A percentile compares a stretch with the other conserved stretches of the same genome.
Conservation (phyloP, 805 yeast genomes). For the Wickerhamomyces strasburgensis region DNA sequence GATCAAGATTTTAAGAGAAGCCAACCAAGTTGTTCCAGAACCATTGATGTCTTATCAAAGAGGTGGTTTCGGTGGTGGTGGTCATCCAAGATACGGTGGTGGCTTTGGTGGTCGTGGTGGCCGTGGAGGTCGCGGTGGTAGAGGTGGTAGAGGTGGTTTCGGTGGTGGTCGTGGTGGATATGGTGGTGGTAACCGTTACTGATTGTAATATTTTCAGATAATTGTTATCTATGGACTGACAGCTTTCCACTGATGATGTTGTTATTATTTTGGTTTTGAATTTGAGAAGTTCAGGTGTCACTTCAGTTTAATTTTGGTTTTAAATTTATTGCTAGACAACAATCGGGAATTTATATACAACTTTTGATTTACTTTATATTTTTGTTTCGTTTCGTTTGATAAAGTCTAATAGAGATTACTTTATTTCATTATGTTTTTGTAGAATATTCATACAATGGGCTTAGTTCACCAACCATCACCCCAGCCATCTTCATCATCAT, state of each 20-base stretch:
- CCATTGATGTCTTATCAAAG: constrained; percentile 73
- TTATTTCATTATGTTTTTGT: too few species aligned
- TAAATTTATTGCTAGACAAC: too few species aligned
- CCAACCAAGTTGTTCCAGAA: constrained; percentile 85
- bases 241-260: not conserved
- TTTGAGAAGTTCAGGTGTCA: not conserved
- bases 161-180: constrained; percentile 14
- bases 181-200: constrained; percentile 15
- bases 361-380: too few species aligned
- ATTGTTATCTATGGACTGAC: too few species aligned
- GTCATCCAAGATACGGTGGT: constrained; percentile 40
- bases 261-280: not conserved
- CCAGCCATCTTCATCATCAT: constrained; percentile 38
- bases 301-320: too few species aligned
- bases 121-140: constrained; percentile 34
- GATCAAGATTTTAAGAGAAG: constrained; percentile 88
- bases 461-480: constrained; percentile 38
- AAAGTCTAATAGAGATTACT: too few species aligned
- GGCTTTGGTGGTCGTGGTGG: constrained; percentile 30
- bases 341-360: too few species aligned
- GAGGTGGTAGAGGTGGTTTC: constrained; percentile 17
- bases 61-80: constrained; percentile 64
- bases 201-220: not conserved
- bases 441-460: not conserved
- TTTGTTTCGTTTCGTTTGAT: too few species aligned